A percentile compares a stretch with the other conserved stretches of the same genome.
Conservation (phyloP, 2,329 filamentous ascomycete genomes). For the Colletotrichum paranaense region DNA sequence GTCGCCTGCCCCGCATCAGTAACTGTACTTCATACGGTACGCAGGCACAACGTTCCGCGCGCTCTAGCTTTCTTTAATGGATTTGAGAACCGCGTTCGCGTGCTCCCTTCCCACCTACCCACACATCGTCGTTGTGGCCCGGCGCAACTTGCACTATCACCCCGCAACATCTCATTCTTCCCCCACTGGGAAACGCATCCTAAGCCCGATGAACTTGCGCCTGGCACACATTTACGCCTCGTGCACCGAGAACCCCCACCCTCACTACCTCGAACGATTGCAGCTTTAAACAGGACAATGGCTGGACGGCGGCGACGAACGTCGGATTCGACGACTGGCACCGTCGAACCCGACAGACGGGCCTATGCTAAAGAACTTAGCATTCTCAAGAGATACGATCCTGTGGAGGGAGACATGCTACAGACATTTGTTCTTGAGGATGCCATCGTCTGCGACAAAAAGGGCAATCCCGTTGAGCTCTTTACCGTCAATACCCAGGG, state of each 20-base stretch:
- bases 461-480: constrained; percentile 67
- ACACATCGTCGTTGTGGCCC: constrained; percentile 12
- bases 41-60: neutral
- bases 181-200: neutral
- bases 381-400: constrained; percentile 45
- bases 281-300: constrained; percentile 13
- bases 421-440: constrained; percentile 46
- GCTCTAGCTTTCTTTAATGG: constrained; percentile 25
- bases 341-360: constrained; percentile 49
- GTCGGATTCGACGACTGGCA: constrained; percentile 59
- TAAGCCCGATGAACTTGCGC: neutral
- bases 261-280: neutral
- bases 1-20: constrained; percentile 24
- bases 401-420: constrained; percentile 5
- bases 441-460: constrained; percentile 66
- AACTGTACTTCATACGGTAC: neutral
- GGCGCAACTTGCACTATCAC: neutral
- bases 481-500: constrained; percentile 69
- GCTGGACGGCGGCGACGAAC: constrained; percentile 55
- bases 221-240: neutral
- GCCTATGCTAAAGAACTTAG: constrained; percentile 47
- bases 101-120: neutral
- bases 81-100: constrained; percentile 17
- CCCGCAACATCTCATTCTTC: constrained; percentile 7
- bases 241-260: neutral